Evolutionary conservation across 2,329 filamentous ascomycete species (phyloP).

Genomic region (Grosmannia serpens): DNA sequence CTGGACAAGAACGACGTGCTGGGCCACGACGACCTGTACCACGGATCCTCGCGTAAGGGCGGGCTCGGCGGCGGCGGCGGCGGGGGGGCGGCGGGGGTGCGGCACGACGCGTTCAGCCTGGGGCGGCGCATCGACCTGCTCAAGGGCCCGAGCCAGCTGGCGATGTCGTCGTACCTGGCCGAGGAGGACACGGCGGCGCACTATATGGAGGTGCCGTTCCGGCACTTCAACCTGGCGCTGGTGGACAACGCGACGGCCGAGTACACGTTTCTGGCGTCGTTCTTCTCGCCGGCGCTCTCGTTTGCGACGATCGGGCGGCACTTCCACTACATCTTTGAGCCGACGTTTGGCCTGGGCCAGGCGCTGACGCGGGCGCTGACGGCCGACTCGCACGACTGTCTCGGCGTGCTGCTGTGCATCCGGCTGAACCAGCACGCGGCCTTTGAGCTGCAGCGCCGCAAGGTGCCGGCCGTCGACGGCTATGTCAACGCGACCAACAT

Average conservation of each 20-base stretch:
- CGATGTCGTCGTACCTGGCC: constrained; percentile 76
- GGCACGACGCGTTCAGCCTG: constrained; percentile 80
- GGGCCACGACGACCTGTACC: constrained; percentile 54
- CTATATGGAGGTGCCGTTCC: constrained; percentile 82
- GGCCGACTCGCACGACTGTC: constrained; percentile 65
- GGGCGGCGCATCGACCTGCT: constrained; percentile 78
- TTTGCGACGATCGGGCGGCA: constrained; percentile 70
- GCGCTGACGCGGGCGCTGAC: constrained; percentile 64
- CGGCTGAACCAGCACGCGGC: constrained; percentile 87
- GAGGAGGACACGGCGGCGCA: constrained; percentile 77
- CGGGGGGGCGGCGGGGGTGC: constrained; percentile 30
- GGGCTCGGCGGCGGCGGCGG: not conserved
- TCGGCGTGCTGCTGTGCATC: constrained; percentile 84
- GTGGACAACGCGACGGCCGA: constrained; percentile 91
- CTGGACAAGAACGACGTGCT: constrained; percentile 77
- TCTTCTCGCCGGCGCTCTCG: constrained; percentile 70
- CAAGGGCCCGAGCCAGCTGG: constrained; percentile 58
- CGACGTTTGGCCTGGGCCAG: constrained; percentile 77
- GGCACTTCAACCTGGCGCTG: constrained; percentile 87
- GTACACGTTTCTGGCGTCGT: constrained; percentile 84
- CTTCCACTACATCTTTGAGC: constrained; percentile 80
- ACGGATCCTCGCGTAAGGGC: not conserved
- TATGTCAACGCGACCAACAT: constrained; percentile 95
- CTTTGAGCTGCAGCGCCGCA: constrained; percentile 84
- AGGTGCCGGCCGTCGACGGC: constrained; percentile 75